These are phyloP conservation scores for Gossypium rotundifolium DNA, from an alignment of 345 rosid genomes.

Conservation along the genomic window DNA sequence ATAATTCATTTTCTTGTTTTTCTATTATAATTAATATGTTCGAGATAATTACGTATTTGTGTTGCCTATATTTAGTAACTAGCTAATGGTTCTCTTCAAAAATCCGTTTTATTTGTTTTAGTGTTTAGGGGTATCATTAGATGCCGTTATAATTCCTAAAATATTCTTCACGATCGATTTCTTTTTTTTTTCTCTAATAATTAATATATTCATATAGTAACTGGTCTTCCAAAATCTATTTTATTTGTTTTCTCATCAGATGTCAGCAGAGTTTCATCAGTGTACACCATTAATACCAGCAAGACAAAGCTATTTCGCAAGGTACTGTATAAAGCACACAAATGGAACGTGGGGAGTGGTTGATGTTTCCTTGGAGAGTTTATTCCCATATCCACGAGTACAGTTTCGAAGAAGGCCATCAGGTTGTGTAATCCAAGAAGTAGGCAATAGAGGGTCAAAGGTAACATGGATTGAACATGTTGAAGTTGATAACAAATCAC, in stretches of 20 bases:
- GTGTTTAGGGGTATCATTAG: too few species aligned
- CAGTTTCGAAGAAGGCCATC: conserved; percentile 42
- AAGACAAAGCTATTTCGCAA: conserved; percentile 35
- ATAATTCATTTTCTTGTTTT: too few species aligned
- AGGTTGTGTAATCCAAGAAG: conserved; percentile 39
- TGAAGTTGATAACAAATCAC: conserved; percentile 30
- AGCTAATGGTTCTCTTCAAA: too few species aligned
- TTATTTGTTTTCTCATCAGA: conserved; percentile 15
- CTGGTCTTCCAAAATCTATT: too few species aligned
- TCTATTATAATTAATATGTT: too few species aligned
- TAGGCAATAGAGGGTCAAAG: conserved; percentile 28
- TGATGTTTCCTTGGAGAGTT: conserved; percentile 42
- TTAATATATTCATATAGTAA: background rate
- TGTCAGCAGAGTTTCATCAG: conserved; percentile 42
- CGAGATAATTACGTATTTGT: too few species aligned
- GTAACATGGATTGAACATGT: conserved; percentile 57
- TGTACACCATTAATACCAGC: conserved; percentile 34
- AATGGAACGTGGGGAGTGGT: conserved; percentile 43
- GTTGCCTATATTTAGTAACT: too few species aligned
- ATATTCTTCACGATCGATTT: background rate
- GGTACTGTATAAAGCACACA: conserved; percentile 29
- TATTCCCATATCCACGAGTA: conserved; percentile 23
- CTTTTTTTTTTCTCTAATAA: background rate
- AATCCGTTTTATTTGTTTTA: too few species aligned
- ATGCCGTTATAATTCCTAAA: too few species aligned